Base-by-base conservation (phyloP, 75 land plant species). In the Cupressus sempervirens region DNA sequence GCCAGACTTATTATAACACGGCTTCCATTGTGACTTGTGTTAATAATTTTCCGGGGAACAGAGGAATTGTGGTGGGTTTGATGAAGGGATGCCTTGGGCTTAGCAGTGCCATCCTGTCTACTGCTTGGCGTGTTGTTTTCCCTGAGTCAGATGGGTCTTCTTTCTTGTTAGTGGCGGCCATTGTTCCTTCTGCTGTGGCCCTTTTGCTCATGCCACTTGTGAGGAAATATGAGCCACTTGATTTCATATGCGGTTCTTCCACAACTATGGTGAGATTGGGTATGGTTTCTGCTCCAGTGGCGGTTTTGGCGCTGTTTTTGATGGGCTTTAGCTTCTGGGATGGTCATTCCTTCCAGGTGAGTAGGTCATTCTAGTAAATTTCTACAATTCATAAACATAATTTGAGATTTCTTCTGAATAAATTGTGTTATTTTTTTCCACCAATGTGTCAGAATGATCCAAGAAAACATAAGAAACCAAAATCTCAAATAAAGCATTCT, bases 1-100 rank as follows among this genome's bases (percentile, higher is more conserved):
- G 82, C 7, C 82, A 62, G 52, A 65, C 90, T 7, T 88, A 45
- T 36, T 87, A 83, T 48, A 87, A 89, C 65, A 81, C 90, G 5
- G 90, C 88, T 18, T 80, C 76, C 3, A 41, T 89, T 0, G 90
- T 88, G 7, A 84, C 86, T 0, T 88, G 90, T 40, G 90, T 89
- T 43, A 84, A 80, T 50, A 84, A 84, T 38, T 89, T 89, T 34
- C 89, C 90, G 0, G 43, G 35, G 9, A 58, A 85, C 86, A 38
- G 90, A 26, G 90, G 90, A 8, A 41, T 88, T 20, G 70, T 89
- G 23, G 67, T 89, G 30, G 83, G 86, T 8, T 43, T 89, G 75
- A 38, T 89, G 75, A 89, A 89, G 76, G 90, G 90, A 4, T 89
- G 77, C 76, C 53, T 88, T 14, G 90, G 90, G 3, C 81, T 89